A percentile compares a stretch with the other conserved stretches of the same genome.
These are phyloP conservation scores for Ustilago hordei DNA, from an alignment of 1,284 basidiomycete species.

Conservation along the genomic window DNA sequence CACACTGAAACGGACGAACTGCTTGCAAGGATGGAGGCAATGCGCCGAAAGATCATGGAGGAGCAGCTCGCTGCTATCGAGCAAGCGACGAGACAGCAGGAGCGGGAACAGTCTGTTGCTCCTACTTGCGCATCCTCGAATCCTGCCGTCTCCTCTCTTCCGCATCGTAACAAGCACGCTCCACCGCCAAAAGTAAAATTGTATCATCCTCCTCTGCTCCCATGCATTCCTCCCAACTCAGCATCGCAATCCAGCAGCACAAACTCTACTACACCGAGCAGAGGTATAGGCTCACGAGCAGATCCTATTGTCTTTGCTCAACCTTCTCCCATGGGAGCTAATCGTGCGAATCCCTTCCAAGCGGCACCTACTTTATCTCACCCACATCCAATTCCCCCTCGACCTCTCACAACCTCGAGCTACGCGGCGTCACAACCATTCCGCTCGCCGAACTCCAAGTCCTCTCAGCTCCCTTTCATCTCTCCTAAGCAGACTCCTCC, in stretches of 20 bases:
- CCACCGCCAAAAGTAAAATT: conserved; percentile 54
- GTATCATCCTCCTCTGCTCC: conserved; percentile 39
- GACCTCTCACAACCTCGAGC: conserved; percentile 25
- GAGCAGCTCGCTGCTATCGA: conserved; percentile 48
- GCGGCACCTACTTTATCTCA: conserved; percentile 16
- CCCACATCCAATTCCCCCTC: conserved; percentile 7
- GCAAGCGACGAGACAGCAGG: conserved; percentile 30
- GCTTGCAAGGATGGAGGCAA: conserved; percentile 39
- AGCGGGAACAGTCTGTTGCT: conserved; percentile 7
- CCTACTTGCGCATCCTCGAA: conserved; percentile 8
- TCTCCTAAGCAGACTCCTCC: conserved; percentile 29
- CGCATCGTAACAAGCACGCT: conserved; percentile 50
- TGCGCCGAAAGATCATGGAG: conserved; percentile 51
- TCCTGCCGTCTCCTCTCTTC: conserved; percentile 36
- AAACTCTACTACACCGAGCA: not conserved
- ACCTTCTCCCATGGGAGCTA: conserved; percentile 31
- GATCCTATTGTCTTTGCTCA: conserved; percentile 50
- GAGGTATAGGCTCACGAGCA: conserved; percentile 29
- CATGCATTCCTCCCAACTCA: conserved; percentile 16
- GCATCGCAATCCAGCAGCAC: not conserved
- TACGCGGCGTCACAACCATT: conserved; percentile 38
- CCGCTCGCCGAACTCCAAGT: conserved; percentile 43
- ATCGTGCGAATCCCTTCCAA: conserved; percentile 14
- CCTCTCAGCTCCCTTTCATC: conserved; percentile 34
- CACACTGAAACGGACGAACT: too few species aligned